Evolutionary conservation across 805 yeast species (phyloP).

Genomic region (Blastobotrys chiropterorum): DNA sequence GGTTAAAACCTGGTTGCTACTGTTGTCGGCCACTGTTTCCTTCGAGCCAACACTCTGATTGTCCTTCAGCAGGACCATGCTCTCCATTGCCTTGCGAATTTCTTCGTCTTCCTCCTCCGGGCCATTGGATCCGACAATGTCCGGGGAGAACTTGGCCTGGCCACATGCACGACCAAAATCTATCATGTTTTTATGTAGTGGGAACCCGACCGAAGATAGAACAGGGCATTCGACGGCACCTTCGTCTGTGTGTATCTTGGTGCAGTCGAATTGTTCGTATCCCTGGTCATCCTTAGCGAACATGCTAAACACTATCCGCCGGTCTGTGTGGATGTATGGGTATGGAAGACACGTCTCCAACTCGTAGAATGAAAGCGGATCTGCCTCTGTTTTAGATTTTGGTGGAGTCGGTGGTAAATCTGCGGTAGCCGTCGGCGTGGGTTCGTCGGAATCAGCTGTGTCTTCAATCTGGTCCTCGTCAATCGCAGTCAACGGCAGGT

Average conservation of each 20-base stretch:
- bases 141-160: constrained; percentile 18
- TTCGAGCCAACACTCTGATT: not conserved
- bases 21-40: not conserved
- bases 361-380: constrained; percentile 23
- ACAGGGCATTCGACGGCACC: constrained; percentile 2
- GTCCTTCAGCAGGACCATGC: constrained; percentile 9
- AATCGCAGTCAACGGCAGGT: constrained; percentile 34
- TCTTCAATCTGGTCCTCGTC: constrained; percentile 1
- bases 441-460: not conserved
- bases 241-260: not conserved
- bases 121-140: constrained; percentile 1
- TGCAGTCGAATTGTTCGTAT: not conserved
- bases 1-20: not conserved
- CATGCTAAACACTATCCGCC: constrained; percentile 14
- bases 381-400: constrained; percentile 2
- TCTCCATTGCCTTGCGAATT: constrained; percentile 19
- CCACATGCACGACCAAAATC: constrained; percentile 23
- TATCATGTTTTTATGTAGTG: constrained; percentile 9
- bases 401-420: not conserved
- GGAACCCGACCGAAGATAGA: constrained; percentile 10
- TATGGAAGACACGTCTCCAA: constrained; percentile 24
- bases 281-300: not conserved
- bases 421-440: not conserved
- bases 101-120: constrained; percentile 8
- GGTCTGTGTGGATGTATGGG: constrained; percentile 23